Conservation (phyloP, 1,284 basidiomycete genomes). For the Bondarzewia mesenterica region DNA sequence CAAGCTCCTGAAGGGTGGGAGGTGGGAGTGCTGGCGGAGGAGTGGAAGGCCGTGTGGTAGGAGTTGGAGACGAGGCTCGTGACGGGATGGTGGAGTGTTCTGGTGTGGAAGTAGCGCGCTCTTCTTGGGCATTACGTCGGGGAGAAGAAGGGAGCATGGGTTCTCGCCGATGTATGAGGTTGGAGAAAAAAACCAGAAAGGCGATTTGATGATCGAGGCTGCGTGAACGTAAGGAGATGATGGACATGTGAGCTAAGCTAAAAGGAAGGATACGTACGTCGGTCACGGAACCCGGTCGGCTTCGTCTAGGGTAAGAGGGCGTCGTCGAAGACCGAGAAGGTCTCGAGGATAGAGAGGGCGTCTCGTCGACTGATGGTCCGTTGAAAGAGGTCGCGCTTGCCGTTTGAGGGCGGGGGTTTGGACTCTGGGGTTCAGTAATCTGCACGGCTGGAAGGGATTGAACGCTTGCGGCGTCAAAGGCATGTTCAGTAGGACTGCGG, state of each 20-base stretch:
- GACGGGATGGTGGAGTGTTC: conserved; percentile 24
- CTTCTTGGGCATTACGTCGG: conserved; percentile 18
- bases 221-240: conserved; percentile 14
- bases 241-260: conserved; percentile 5
- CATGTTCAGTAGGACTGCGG: conserved; percentile 16
- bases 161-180: conserved; percentile 67
- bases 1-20: conserved; percentile 67
- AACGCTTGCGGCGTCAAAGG: conserved; percentile 40
- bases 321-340: conserved; percentile 6
- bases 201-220: conserved; percentile 59
- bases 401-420: conserved; percentile 18
- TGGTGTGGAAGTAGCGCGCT: conserved; percentile 15
- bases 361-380: conserved; percentile 4
- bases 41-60: conserved; percentile 42
- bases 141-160: conserved; percentile 21
- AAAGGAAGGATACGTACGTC: conserved; percentile 7
- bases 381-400: conserved; percentile 16
- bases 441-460: conserved; percentile 51
- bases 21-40: conserved; percentile 65
- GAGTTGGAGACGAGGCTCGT: conserved; percentile 41
- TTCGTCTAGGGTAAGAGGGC: conserved; percentile 16
- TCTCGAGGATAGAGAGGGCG: neutral
- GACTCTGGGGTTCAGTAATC: conserved; percentile 31
- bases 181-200: conserved; percentile 74
- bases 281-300: conserved; percentile 7